Evolutionary conservation across 2,329 filamentous ascomycete species (phyloP), one percentile per base, ranked within the genome.

Genomic region (Fusarium incarnatum): DNA sequence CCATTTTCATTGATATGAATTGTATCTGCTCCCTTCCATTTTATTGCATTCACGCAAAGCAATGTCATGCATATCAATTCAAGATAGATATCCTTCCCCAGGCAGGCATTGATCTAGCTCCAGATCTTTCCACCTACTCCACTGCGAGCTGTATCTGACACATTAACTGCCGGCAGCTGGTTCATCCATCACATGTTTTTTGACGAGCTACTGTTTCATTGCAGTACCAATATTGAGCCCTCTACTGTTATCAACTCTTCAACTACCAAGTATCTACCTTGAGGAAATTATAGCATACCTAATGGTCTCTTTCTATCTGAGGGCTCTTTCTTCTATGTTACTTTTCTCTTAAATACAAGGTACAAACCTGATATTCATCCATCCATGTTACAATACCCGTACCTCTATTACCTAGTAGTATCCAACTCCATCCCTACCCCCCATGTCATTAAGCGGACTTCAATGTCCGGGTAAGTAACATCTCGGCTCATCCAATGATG

Each of bases 381-480:
- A 30, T 32, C 30, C 34, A 55, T 55, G 25, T 53, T 53, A 27
- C 23, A 27, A 34, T 41, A 53, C n/a, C 49, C 18, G 30, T 37
- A 12, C 34, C 30, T 13, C 34, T 37, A 37, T 37, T 37, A 37
- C 34, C 34, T n/a, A 12, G 34, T 37, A 11, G 18, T n/a, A n/a
- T n/a, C 18, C 34, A 45, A 18, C 40, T 23, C 25, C 52, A 53
- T 54, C 28, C 28, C 28, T 28, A 42, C 32, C 44, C 44, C 47
- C 47, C 60, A 56, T 61, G 46, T 55, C 67, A 69, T 56, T 60
- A 50, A 46, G 13, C 73, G 73, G 73, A 75, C 71, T 73, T 74
- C 48, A 67, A 75, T 75, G 61, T 75, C 73, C 73, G 73, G 58
- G 23, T 56, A 50, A 65, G 40, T 37, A 57, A 32, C 45, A 27